Evolutionary conservation across 1,284 basidiomycete genomes (phyloP).

Genomic region (Apiotrichum siamense): DNA sequence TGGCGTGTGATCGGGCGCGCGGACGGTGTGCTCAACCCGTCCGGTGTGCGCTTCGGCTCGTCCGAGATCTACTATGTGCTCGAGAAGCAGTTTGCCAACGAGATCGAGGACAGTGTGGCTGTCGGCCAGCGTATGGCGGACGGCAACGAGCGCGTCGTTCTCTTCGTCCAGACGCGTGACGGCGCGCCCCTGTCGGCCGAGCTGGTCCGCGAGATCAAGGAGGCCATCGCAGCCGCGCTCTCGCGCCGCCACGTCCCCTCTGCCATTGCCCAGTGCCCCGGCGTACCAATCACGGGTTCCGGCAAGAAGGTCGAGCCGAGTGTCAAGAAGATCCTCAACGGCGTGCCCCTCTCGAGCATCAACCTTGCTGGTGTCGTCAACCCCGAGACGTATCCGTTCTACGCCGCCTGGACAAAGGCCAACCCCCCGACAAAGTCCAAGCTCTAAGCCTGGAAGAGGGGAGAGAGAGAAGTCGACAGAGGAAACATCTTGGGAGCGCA

Average conservation of each 20-base stretch:
- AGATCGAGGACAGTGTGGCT: conserved; percentile 35
- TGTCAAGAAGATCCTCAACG: conserved; percentile 20
- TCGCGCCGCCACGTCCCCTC: conserved; percentile 35
- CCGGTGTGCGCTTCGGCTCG: conserved; percentile 25
- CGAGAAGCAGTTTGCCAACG: conserved; percentile 23
- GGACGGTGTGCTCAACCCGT: conserved; percentile 29
- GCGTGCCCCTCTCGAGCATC: conserved; percentile 10
- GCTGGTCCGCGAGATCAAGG: conserved; percentile 25
- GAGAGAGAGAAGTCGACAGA: too few relatives aligned
- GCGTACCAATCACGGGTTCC: conserved; percentile 14
- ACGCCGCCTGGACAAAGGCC: conserved; percentile 8
- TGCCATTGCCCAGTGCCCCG: conserved; percentile 27
- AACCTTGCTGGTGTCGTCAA: conserved; percentile 16
- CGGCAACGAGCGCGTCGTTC: conserved; percentile 36
- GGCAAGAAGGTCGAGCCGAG: conserved; percentile 20
- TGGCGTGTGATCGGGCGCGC: conserved; percentile 20
- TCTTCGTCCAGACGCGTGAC: conserved; percentile 33
- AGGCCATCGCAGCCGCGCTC: conserved; percentile 24
- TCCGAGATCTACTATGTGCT: conserved; percentile 26
- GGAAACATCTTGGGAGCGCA: too few relatives aligned
- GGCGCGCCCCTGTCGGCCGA: conserved; percentile 11
- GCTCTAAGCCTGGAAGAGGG: background rate
- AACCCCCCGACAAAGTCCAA: background rate
- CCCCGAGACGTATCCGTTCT: conserved; percentile 15
- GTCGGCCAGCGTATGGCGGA: conserved; percentile 30